Percentiles rank a stretch among this genome's conserved stretches.
Evolutionary conservation across 371 early-diverging fungal species (phyloP).

Genomic region (Furculomyces boomerangus): DNA sequence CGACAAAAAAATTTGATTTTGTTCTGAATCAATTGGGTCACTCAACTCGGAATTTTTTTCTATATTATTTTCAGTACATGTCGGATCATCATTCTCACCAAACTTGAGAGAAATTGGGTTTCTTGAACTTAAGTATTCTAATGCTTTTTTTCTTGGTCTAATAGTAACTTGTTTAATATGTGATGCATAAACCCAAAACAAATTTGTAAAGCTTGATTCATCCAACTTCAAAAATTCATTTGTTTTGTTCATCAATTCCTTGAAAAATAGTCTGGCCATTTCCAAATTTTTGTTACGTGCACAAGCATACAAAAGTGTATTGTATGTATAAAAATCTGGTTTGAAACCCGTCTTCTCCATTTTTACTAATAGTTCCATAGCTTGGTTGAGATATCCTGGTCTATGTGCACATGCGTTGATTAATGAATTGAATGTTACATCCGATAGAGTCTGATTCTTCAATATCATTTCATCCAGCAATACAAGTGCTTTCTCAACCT

Average conservation of each 20-base stretch:
- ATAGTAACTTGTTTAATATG: constrained; percentile 15
- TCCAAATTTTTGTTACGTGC: constrained; percentile 40
- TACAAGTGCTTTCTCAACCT: constrained; percentile 66
- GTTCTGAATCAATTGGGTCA: constrained; percentile 7
- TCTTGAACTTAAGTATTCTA: constrained; percentile 15
- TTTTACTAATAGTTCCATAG: constrained; percentile 58
- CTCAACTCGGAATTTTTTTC: constrained; percentile 3
- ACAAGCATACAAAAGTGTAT: constrained; percentile 57
- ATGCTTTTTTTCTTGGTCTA: constrained; percentile 17
- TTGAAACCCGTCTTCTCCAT: constrained; percentile 65
- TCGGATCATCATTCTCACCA: neutral
- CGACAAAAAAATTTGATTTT: constrained; percentile 4
- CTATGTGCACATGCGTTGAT: constrained; percentile 70
- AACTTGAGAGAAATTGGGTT: constrained; percentile 5
- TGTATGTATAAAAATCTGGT: constrained; percentile 60
- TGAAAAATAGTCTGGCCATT: constrained; percentile 39
- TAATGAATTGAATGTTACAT: constrained; percentile 67
- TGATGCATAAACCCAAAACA: constrained; percentile 45
- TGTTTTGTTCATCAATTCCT: constrained; percentile 30
- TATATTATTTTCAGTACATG: neutral
- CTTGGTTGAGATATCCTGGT: constrained; percentile 59
- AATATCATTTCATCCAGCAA: constrained; percentile 66
- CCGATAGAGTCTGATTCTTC: constrained; percentile 43
- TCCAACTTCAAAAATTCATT: constrained; percentile 7
- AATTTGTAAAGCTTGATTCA: constrained; percentile 31